Percentiles rank a stretch among this genome's conserved stretches.
These are phyloP conservation scores for Micromonas commoda DNA, from an alignment of 139 green algal genomes.

Conservation along the genomic window DNA sequence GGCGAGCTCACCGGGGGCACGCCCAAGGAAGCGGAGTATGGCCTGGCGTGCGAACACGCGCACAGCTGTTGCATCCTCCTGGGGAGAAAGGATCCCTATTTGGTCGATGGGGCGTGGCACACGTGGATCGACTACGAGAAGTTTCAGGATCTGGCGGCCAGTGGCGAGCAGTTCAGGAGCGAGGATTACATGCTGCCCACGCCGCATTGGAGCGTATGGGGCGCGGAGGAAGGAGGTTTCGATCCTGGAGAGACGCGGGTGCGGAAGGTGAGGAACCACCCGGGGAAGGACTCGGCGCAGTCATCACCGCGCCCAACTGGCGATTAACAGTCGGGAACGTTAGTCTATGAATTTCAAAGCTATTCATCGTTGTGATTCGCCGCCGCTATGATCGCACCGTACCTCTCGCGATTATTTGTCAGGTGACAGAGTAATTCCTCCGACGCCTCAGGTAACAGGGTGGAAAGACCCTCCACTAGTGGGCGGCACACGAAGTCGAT, in stretches of 20 bases:
- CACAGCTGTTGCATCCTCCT: conserved; percentile 77
- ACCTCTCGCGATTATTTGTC: neutral
- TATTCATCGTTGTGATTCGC: too few species aligned
- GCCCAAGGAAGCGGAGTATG: conserved; percentile 44
- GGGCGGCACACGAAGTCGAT: neutral
- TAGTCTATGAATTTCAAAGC: too few species aligned
- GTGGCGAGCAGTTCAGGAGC: conserved; percentile 42
- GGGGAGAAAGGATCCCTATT: conserved; percentile 55
- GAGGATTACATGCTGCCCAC: conserved; percentile 65
- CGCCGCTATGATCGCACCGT: neutral
- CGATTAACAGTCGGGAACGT: too few species aligned
- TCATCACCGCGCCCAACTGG: too few species aligned
- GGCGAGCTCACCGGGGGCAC: neutral
- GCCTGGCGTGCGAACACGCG: conserved; percentile 72
- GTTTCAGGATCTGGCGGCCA: conserved; percentile 51
- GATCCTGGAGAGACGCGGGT: conserved; percentile 57
- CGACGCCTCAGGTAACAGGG: neutral
- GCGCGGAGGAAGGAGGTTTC: conserved; percentile 59
- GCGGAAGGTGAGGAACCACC: conserved; percentile 43
- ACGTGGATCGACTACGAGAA: conserved; percentile 83
- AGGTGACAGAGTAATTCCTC: neutral
- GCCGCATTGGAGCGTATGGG: conserved; percentile 64
- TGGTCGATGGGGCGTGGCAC: conserved; percentile 59
- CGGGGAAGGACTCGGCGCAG: neutral
- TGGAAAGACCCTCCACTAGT: neutral